A percentile compares a stretch with the other conserved stretches of the same genome.
Evolutionary conservation across 495 filamentous ascomycete species (phyloP).

Genomic region (Trichoderma parareesei): DNA sequence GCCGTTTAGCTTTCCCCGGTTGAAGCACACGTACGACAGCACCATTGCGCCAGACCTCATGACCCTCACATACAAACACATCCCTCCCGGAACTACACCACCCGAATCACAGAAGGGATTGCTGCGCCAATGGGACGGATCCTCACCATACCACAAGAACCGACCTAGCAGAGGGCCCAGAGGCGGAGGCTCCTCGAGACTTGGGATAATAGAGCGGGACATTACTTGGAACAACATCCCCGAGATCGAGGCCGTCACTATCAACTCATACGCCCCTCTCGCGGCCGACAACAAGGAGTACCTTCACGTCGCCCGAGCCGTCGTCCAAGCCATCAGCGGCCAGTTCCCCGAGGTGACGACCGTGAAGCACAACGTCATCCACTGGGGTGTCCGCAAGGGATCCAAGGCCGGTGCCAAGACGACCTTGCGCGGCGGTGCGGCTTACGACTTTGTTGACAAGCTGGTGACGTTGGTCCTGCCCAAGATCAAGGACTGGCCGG

Average conservation of each 20-base stretch:
- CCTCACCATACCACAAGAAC: constrained; percentile 89
- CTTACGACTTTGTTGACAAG: constrained; percentile 83
- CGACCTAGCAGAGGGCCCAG: constrained; percentile 74
- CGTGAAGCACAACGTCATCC: constrained; percentile 55
- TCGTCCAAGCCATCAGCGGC: constrained; percentile 78
- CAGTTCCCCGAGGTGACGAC: constrained; percentile 61
- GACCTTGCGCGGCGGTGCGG: constrained; percentile 65
- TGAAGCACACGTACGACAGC: constrained; percentile 81
- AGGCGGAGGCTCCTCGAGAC: constrained; percentile 39
- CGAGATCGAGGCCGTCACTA: constrained; percentile 66
- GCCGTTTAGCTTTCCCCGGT: constrained; percentile 80
- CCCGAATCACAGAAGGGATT: constrained; percentile 50
- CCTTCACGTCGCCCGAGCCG: constrained; percentile 73
- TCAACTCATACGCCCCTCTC: constrained; percentile 59
- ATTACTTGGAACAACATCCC: constrained; percentile 84
- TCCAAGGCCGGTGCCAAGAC: constrained; percentile 57
- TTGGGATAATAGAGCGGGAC: constrained; percentile 65
- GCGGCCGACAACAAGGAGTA: constrained; percentile 57
- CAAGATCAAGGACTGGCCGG: constrained; percentile 88
- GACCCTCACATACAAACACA: constrained; percentile 78
- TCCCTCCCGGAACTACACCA: constrained; percentile 53
- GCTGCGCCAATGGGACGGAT: constrained; percentile 79
- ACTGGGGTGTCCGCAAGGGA: constrained; percentile 51
- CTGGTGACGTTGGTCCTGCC: constrained; percentile 82
- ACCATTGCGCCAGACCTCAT: constrained; percentile 87